A percentile compares a stretch with the other conserved stretches of the same genome.
Conservation (phyloP, 1,139 yeast species). For the Yamadazyma atlantica region DNA sequence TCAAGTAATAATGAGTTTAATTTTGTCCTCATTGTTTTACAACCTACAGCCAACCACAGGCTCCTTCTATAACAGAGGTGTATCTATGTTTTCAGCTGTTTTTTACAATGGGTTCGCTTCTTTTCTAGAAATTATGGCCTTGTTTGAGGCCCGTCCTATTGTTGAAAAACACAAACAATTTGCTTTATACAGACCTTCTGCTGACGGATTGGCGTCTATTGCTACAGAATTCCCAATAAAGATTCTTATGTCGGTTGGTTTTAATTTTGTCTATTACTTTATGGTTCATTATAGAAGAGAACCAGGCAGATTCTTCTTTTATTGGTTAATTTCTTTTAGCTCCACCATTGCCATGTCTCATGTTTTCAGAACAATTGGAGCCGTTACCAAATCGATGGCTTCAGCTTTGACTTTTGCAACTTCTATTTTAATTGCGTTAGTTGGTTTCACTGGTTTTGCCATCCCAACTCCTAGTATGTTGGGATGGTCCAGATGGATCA, state of each 20-base stretch:
- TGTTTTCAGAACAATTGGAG: slow-evolving; percentile 61
- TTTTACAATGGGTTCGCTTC: slow-evolving; percentile 77
- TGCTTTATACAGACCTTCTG: slow-evolving; percentile 65
- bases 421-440: slow-evolving; percentile 48
- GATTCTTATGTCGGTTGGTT: slow-evolving; percentile 40
- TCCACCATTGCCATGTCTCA: slow-evolving; percentile 55
- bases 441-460: slow-evolving; percentile 60
- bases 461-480: slow-evolving; percentile 58
- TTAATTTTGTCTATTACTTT: slow-evolving; percentile 55
- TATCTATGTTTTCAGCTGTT: slow-evolving; percentile 74
- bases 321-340: slow-evolving; percentile 44
- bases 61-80: slow-evolving; percentile 67
- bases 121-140: slow-evolving; percentile 66
- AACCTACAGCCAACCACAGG: slow-evolving; percentile 43
- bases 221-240: slow-evolving; percentile 61
- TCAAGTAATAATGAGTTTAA: slow-evolving; percentile 70
- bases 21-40: slow-evolving; percentile 74
- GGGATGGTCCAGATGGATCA: slow-evolving; percentile 66
- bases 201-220: slow-evolving; percentile 61
- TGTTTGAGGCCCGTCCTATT: slow-evolving; percentile 70
- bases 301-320: slow-evolving; percentile 62
- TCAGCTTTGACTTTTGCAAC: slow-evolving; percentile 66
- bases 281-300: slow-evolving; percentile 54
- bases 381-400: slow-evolving; percentile 52
- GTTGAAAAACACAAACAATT: slow-evolving; percentile 78